Evolutionary conservation across 1,284 basidiomycete species (phyloP).

Genomic region (Hypsizygus ulmarius): DNA sequence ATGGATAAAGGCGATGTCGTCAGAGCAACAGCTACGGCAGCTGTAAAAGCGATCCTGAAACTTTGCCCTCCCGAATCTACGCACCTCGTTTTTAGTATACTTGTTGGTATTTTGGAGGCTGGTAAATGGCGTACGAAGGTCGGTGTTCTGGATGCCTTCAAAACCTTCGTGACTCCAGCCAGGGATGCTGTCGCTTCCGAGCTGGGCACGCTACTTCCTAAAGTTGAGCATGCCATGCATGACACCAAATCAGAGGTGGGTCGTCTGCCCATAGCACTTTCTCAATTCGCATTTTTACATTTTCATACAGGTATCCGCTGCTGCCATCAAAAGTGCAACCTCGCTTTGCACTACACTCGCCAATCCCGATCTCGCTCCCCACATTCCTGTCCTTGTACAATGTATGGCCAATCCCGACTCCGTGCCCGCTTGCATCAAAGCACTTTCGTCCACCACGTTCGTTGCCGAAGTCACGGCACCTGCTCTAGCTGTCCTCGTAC

Average conservation of each 20-base stretch:
- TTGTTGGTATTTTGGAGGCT: constrained; percentile 75
- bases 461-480: constrained; percentile 97
- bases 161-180: constrained; percentile 66
- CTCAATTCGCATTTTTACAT: neutral
- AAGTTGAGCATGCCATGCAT: constrained; percentile 91
- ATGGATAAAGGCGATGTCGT: constrained; percentile 97
- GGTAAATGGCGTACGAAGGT: constrained; percentile 97
- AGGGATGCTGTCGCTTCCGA: constrained; percentile 85
- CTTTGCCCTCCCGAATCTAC: constrained; percentile 85
- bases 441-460: constrained; percentile 91
- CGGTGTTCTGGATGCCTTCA: constrained; percentile 87
- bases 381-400: constrained; percentile 89
- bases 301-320: constrained; percentile 72
- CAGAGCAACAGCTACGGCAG: constrained; percentile 74
- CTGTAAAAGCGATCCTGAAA: constrained; percentile 86
- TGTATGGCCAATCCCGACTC: constrained; percentile 91
- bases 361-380: constrained; percentile 91
- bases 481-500: constrained; percentile 94
- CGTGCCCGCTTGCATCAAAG: constrained; percentile 94
- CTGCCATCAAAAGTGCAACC: constrained; percentile 92
- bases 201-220: constrained; percentile 81
- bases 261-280: neutral
- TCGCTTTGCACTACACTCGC: constrained; percentile 89
- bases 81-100: constrained; percentile 66
- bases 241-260: constrained; percentile 93